Evolutionary conservation across 1,284 basidiomycete genomes (phyloP), one percentile per base, ranked within the genome.

Genomic region (Agaricales sp.): DNA sequence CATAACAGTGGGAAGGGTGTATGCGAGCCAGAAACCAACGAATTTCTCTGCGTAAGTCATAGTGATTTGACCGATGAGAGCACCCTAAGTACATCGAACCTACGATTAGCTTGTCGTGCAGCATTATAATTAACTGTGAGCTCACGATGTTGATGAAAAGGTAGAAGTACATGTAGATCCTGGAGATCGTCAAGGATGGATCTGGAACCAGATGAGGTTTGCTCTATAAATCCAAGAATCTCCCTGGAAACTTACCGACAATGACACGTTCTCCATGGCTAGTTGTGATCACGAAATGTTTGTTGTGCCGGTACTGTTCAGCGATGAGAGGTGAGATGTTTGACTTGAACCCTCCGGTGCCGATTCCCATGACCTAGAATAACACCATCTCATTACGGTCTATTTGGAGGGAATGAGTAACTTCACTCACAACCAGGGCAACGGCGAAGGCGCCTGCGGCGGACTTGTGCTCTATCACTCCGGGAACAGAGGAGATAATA

Each of bases 91-190:
- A 18, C 14, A 30, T n/a, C n/a, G n/a, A n/a, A n/a, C n/a, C n/a
- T n/a, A n/a, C n/a, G n/a, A n/a, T n/a, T n/a, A n/a, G n/a, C n/a
- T n/a, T n/a, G n/a, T n/a, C n/a, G n/a, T n/a, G n/a, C n/a, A n/a
- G n/a, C n/a, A n/a, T n/a, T n/a, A n/a, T n/a, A n/a, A n/a, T n/a
- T n/a, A 14, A 30, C 26, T 6, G 14, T 6, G 26, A 30, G 19
- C 39, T 41, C 8, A 41, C 39, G 50, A 88, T 64, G 61, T 91
- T 91, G 62, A 86, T 85, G 63, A 87, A 83, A 51, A 87, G 67
- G 61, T 88, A 88, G 61, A 86, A 88, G 59, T 84, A 86, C 81
- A 87, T 83, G 63, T 85, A 89, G 39, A 87, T 78, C 48, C 81
- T 73, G 11, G 80, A 69, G 2, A 80, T 72, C 1, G 92, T 93